Evolutionary conservation across 2,329 filamentous ascomycete species (phyloP).

Genomic region (Rhytidhysteron rufulum): DNA sequence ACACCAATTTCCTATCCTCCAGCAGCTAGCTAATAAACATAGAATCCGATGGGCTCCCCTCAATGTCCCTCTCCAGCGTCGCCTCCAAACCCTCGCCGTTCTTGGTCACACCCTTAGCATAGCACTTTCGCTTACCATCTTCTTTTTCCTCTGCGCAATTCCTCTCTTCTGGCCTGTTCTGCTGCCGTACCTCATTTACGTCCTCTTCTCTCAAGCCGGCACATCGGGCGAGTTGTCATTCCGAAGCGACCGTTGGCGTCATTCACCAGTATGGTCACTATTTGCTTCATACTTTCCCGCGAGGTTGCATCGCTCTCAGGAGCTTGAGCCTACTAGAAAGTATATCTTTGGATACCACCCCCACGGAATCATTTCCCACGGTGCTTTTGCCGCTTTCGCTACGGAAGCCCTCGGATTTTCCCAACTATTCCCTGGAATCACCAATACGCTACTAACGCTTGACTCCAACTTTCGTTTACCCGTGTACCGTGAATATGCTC

Average conservation of each 20-base stretch:
- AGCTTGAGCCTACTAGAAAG: slow-evolving; percentile 75
- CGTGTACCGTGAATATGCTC: slow-evolving; percentile 89
- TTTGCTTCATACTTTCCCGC: slow-evolving; percentile 94
- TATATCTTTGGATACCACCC: slow-evolving; percentile 98
- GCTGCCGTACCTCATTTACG: slow-evolving; percentile 75
- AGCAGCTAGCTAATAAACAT: too few relatives aligned
- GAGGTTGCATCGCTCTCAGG: slow-evolving; percentile 76
- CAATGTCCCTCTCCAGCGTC: slow-evolving; percentile 55
- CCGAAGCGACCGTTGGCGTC: slow-evolving; percentile 71
- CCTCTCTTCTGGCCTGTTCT: slow-evolving; percentile 84
- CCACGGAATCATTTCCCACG: slow-evolving; percentile 94
- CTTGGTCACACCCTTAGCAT: slow-evolving; percentile 49
- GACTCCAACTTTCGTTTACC: slow-evolving; percentile 94
- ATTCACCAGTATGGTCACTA: slow-evolving; percentile 74
- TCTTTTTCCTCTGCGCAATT: slow-evolving; percentile 88
- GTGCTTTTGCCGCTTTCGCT: slow-evolving; percentile 87
- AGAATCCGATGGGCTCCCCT: slow-evolving; percentile 86
- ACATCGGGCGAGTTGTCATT: slow-evolving; percentile 71
- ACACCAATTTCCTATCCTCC: neutral
- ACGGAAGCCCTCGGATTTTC: slow-evolving; percentile 87
- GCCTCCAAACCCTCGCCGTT: slow-evolving; percentile 48
- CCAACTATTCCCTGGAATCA: slow-evolving; percentile 88
- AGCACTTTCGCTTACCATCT: slow-evolving; percentile 60
- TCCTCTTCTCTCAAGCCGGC: slow-evolving; percentile 73
- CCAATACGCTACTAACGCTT: slow-evolving; percentile 88